These are phyloP conservation scores for Boletales sp. DNA, from an alignment of 768 basidiomycete genomes.

Conservation along the genomic window DNA sequence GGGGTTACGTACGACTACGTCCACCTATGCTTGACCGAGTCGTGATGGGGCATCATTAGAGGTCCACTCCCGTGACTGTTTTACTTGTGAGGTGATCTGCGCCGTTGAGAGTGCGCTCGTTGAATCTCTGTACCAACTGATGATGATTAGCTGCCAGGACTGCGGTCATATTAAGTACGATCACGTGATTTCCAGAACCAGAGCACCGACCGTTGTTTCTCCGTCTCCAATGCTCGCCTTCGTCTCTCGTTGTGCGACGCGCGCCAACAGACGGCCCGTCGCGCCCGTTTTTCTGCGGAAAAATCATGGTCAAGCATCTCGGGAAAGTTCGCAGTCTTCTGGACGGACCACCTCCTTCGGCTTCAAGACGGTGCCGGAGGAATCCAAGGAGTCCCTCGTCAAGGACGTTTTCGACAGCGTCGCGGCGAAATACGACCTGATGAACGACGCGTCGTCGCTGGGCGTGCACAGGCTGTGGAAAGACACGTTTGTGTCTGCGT, in stretches of 20 bases:
- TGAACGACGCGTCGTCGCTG: slow-evolving; percentile 99
- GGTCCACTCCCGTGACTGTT: too few species aligned
- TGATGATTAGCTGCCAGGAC: too few species aligned
- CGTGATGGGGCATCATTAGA: too few species aligned
- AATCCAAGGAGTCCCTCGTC: slow-evolving; percentile 85
- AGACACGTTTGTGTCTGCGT: slow-evolving; percentile 73
- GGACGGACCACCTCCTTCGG: slow-evolving; percentile 81
- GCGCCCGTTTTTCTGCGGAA: slow-evolving; percentile 13
- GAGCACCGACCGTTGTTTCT: too few species aligned
- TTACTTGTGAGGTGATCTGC: too few species aligned
- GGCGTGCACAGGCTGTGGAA: slow-evolving; percentile 98
- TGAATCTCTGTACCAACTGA: too few species aligned
- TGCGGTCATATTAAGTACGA: not conserved
- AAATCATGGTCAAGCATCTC: slow-evolving; percentile 19
- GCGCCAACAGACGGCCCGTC: slow-evolving; percentile 6
- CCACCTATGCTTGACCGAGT: too few species aligned
- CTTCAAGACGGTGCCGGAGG: slow-evolving; percentile 84
- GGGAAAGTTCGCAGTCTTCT: slow-evolving; percentile 13
- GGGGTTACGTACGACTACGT: too few species aligned
- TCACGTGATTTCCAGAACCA: not conserved
- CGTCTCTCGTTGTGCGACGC: slow-evolving; percentile 15
- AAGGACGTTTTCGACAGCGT: slow-evolving; percentile 94
- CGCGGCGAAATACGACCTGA: slow-evolving; percentile 91
- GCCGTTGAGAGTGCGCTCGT: too few species aligned
- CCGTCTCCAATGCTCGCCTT: slow-evolving; percentile 12